A percentile compares a stretch with the other conserved stretches of the same genome.
These are phyloP conservation scores for Rhizopogon roseolus DNA, from an alignment of 768 basidiomycete genomes.

Conservation along the genomic window DNA sequence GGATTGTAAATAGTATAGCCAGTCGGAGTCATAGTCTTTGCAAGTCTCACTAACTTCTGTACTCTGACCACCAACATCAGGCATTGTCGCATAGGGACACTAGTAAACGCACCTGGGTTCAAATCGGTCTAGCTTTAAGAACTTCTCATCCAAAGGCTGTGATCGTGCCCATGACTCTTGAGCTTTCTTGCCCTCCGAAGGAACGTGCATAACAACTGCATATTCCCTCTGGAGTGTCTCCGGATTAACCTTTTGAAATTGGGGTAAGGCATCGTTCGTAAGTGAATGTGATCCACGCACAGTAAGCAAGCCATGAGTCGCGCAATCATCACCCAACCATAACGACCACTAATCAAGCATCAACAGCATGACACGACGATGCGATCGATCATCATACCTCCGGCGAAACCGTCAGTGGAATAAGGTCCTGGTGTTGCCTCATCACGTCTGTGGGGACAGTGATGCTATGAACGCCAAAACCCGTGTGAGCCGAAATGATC, in stretches of 20 bases:
- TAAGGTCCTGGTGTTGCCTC: conserved; percentile 15
- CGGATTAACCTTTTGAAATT: conserved; percentile 4
- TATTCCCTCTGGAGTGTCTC: conserved; percentile 11
- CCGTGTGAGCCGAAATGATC: not conserved
- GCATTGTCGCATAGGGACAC: not conserved
- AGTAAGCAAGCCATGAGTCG: conserved; percentile 11
- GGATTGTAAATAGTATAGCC: conserved; percentile 28
- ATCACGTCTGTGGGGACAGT: conserved; percentile 11
- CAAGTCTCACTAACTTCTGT: conserved; percentile 15
- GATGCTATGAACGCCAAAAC: conserved; percentile 6
- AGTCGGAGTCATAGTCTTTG: conserved; percentile 18
- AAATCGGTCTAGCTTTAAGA: conserved; percentile 11
- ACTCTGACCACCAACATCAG: conserved; percentile 1
- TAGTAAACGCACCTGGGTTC: conserved; percentile 15
- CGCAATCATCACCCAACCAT: conserved; percentile 20
- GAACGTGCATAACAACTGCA: conserved; percentile 8
- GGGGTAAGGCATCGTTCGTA: not conserved
- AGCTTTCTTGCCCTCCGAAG: not conserved
- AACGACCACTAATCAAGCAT: conserved; percentile 12
- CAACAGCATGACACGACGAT: not conserved
- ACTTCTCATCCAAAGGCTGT: conserved; percentile 10
- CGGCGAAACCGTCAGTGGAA: conserved; percentile 2
- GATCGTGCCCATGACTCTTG: not conserved
- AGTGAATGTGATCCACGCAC: conserved; percentile 5
- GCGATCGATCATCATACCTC: conserved; percentile 5